Conservation (phyloP, 106 monocot genomes). For the Gastrodia elata region DNA sequence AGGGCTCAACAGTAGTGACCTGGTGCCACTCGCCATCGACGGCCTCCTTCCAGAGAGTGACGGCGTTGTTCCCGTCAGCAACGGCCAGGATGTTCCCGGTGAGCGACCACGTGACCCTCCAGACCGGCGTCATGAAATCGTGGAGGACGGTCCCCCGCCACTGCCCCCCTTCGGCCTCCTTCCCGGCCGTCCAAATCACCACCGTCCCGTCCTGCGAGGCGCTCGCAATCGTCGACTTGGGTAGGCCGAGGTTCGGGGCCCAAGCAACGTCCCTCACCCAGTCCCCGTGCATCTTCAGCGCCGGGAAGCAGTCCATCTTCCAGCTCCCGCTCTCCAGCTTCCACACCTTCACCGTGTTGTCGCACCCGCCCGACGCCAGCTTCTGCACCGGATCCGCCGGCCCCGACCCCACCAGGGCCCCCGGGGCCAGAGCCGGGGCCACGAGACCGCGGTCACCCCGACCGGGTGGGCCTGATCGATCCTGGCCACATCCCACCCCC, state of each 20-base stretch:
- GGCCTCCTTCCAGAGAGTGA: conserved; percentile 20
- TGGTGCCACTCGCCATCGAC: conserved; percentile 21
- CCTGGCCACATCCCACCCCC: conserved; percentile 22
- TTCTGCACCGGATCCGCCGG: conserved; percentile 16
- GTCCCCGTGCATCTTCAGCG: conserved; percentile 22
- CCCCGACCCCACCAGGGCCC: conserved; percentile 17
- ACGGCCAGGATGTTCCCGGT: conserved; percentile 19
- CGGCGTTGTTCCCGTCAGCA: conserved; percentile 18
- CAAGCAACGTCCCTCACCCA: conserved; percentile 32
- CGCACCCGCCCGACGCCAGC: conserved; percentile 21
- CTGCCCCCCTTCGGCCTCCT: conserved; percentile 18
- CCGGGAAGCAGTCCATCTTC: conserved; percentile 29
- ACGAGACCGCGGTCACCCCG: conserved; percentile 23
- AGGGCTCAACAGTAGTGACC: conserved; percentile 18
- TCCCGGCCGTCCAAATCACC: conserved; percentile 21
- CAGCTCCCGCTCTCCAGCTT: conserved; percentile 21
- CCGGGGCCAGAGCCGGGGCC: conserved; percentile 22
- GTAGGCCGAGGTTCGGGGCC: conserved; percentile 25
- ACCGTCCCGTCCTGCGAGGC: conserved; percentile 24
- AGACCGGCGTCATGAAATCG: conserved; percentile 20
- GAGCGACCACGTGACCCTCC: conserved; percentile 23
- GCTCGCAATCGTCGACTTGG: conserved; percentile 27
- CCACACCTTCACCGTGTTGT: conserved; percentile 27
- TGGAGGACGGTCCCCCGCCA: conserved; percentile 15
- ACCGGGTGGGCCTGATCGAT: conserved; percentile 28